These are phyloP conservation scores for Penicillium sp. DNA, from an alignment of 2,329 filamentous ascomycete genomes.

Conservation along the genomic window DNA sequence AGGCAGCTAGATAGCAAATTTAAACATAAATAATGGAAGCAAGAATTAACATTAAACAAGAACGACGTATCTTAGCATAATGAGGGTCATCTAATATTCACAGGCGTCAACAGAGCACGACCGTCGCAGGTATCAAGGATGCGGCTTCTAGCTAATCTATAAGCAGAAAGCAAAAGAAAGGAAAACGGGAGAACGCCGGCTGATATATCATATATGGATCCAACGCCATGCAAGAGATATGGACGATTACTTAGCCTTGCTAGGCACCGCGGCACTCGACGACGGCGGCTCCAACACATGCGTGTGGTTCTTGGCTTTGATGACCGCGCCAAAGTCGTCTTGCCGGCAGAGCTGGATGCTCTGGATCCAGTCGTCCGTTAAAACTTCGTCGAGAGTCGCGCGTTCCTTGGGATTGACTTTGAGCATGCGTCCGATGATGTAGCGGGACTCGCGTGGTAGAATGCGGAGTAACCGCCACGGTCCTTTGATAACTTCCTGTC, in stretches of 20 bases:
- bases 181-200: background rate
- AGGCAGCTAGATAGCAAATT: background rate
- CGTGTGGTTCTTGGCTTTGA: slow-evolving; percentile 70
- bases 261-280: slow-evolving; percentile 29
- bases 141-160: slow-evolving; percentile 13
- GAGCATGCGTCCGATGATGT: slow-evolving; percentile 89
- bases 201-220: background rate
- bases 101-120: too few relatives aligned
- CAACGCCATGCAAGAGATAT: too few relatives aligned
- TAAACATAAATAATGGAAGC: background rate
- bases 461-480: slow-evolving; percentile 86
- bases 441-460: slow-evolving; percentile 80
- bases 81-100: slow-evolving; percentile 11
- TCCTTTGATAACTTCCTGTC: slow-evolving; percentile 77
- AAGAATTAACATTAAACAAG: background rate
- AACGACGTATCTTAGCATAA: too few relatives aligned
- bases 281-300: slow-evolving; percentile 74
- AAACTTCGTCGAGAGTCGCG: slow-evolving; percentile 78
- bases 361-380: slow-evolving; percentile 86
- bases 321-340: slow-evolving; percentile 67
- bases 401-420: slow-evolving; percentile 79
- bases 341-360: slow-evolving; percentile 79
- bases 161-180: background rate
- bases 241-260: slow-evolving; percentile 25
- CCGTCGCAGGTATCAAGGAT: too few relatives aligned